Evolutionary conservation across 1,139 yeast genomes (phyloP).

Genomic region (Geotrichum macrosporum): DNA sequence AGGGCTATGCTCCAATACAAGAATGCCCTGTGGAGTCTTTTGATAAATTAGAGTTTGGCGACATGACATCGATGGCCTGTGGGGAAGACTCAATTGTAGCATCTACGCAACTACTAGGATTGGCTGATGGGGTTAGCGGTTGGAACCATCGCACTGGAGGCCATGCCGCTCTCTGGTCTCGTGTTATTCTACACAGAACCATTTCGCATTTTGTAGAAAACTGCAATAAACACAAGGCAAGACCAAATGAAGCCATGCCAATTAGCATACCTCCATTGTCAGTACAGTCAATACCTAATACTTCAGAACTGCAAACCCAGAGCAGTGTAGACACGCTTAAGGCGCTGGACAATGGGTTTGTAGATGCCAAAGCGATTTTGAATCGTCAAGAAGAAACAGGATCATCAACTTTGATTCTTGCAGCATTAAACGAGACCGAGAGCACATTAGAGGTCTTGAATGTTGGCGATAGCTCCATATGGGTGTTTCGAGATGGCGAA

Average conservation of each 20-base stretch:
- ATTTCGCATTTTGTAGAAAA: constrained; percentile 33
- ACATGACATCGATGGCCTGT: constrained; percentile 19
- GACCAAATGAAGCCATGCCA: not conserved
- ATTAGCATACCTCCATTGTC: constrained; percentile 3
- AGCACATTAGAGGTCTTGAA: constrained; percentile 43
- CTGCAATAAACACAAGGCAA: constrained; percentile 10
- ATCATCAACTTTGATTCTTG: constrained; percentile 50
- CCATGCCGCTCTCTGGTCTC: constrained; percentile 52
- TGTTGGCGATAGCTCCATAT: constrained; percentile 55
- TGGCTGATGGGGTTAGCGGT: constrained; percentile 61
- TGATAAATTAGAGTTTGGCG: constrained; percentile 20
- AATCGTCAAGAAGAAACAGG: constrained; percentile 50
- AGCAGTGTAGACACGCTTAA: constrained; percentile 26
- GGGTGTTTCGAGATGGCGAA: constrained; percentile 48
- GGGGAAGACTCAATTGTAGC: constrained; percentile 63
- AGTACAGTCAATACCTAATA: not conserved
- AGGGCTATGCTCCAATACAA: constrained; percentile 5
- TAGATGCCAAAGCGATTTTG: constrained; percentile 54
- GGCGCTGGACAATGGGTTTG: constrained; percentile 49
- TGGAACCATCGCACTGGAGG: constrained; percentile 49
- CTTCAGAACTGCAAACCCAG: not conserved
- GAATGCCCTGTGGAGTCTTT: constrained; percentile 16
- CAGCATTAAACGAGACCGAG: constrained; percentile 46
- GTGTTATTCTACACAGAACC: constrained; percentile 47
- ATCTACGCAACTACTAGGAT: constrained; percentile 52